Evolutionary conservation across 2,329 filamentous ascomycete species (phyloP), one percentile per base, ranked within the genome.

Genomic region (Shiraia bambusicola): DNA sequence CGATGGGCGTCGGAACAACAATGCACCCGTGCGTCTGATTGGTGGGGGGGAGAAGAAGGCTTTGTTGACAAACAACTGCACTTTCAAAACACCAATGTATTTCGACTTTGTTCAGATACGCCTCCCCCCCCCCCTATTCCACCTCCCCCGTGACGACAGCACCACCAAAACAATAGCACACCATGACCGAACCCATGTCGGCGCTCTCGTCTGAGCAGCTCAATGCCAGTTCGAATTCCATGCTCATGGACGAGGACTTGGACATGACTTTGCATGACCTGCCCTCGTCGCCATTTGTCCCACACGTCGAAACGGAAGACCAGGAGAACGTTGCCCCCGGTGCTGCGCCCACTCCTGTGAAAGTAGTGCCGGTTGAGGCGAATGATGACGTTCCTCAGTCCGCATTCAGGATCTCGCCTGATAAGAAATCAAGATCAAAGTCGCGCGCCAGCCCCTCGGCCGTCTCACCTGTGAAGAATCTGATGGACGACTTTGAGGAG

Each of bases 211-310:
- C 61, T 6, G 57, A 62, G 40, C 62, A 60, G 40, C 37, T 61
- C n/a, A 64, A 61, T 37, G 45, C 58, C n/a, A 40, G 45, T 28
- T 41, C 56, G 3, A 45, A 54, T 28, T 37, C 47, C 9, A 54
- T 56, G 32, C 40, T 41, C 15, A 50, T 46, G 15, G 57, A 59
- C 27, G 61, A 65, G 40, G 63, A 66, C 22, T 56, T 63, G 22
- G 65, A 68, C 31, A 68, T 66, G 34, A 60, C 60, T 32, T 70
- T 63, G 58, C 63, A 72, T 49, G 65, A 72, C 13, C 68, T 66
- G 16, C 70, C 70, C 5, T 76, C 72, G 40, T 77, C 74, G 27
- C 75, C 75, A 11, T 77, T 76, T 54, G 56, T 74, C n/a, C 62
- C 69, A 29, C 67, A 75, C 39, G 56, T 76, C 36, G 69, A 70